Base-by-base conservation (phyloP, 139 green algal species). In the Coccomyxa sp. region DNA sequence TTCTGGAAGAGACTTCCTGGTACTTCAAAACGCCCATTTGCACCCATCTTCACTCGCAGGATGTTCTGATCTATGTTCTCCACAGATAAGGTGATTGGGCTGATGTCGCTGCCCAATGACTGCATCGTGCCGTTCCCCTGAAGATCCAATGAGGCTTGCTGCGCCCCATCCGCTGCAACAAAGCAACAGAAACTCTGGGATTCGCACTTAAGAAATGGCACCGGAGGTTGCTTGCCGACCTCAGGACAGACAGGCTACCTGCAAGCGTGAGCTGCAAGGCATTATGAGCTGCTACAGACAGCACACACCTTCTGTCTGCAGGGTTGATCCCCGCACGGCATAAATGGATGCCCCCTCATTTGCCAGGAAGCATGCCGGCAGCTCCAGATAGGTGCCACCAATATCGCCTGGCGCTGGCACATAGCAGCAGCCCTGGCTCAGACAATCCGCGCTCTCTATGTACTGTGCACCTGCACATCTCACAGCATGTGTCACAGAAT, bases 41-140 rank as follows among this genome's bases (percentile, higher is more conserved):
- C 36, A 3, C 74, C 39, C 50, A 86, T 75, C n/a, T 39, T 74
- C 34, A 86, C 31, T 2, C 78, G 74, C 55, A 86, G 39, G 10
- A 77, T 78, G n/a, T 44, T 55, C 6, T 33, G 8, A 33, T n/a
- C 39, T 8, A 81, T 27, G 12, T 37, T 31, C 55, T 76, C 12
- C 1, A 80, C 39, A 0, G 29, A 2, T n/a, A 79, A 37, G 36
- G 12, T 16, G 6, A 80, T 18, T 31, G 64, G 55, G 34, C 38
- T 44, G 7, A 87, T 44, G 50, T 87, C 83, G 0, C 35, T 33
- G 12, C 83, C 83, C 37, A 87, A 78, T 50, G 83, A 40, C 6
- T 70, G 54, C 74, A 82, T 75, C 8, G 80, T 77, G 35, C 50
- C 10, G 27, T 18, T 7, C 22, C 50, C 50, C 27, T 35, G n/a